These are phyloP conservation scores for Naganishia vishniacii DNA, from an alignment of 768 basidiomycete species.

Conservation along the genomic window DNA sequence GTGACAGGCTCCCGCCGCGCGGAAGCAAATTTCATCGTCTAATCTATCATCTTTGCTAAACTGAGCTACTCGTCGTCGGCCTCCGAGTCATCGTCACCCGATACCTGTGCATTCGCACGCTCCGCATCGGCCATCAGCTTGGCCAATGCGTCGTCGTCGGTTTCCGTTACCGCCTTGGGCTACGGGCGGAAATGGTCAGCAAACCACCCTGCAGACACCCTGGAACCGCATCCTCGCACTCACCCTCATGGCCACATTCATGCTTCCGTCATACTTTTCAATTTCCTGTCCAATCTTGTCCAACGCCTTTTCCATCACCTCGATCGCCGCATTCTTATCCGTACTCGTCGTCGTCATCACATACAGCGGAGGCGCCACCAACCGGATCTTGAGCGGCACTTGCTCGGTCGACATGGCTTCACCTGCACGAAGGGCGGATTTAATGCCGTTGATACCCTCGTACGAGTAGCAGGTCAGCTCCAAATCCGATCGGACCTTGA, in stretches of 20 bases:
- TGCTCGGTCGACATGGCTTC: constrained; percentile 77
- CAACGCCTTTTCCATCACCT: constrained; percentile 86
- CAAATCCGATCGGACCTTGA: constrained; percentile 96
- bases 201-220: too few relatives aligned
- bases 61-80: constrained; percentile 42
- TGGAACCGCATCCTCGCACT: constrained; percentile 22
- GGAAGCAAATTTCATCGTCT: neutral
- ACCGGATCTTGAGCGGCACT: constrained; percentile 92
- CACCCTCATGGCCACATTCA: constrained; percentile 96
- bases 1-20: neutral
- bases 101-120: constrained; percentile 90
- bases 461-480: constrained; percentile 95
- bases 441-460: constrained; percentile 93
- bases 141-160: constrained; percentile 93
- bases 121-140: constrained; percentile 94
- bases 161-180: constrained; percentile 97
- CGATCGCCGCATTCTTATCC: constrained; percentile 87
- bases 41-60: neutral
- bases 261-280: constrained; percentile 72
- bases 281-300: constrained; percentile 82
- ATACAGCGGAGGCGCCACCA: constrained; percentile 93
- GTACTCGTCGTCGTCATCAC: constrained; percentile 93
- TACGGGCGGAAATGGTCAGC: constrained; percentile 44
- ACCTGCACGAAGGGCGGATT: constrained; percentile 79
- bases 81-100: constrained; percentile 82